Conservation (phyloP, 2,329 filamentous ascomycete genomes). For the Hirsutella thompsonii region DNA sequence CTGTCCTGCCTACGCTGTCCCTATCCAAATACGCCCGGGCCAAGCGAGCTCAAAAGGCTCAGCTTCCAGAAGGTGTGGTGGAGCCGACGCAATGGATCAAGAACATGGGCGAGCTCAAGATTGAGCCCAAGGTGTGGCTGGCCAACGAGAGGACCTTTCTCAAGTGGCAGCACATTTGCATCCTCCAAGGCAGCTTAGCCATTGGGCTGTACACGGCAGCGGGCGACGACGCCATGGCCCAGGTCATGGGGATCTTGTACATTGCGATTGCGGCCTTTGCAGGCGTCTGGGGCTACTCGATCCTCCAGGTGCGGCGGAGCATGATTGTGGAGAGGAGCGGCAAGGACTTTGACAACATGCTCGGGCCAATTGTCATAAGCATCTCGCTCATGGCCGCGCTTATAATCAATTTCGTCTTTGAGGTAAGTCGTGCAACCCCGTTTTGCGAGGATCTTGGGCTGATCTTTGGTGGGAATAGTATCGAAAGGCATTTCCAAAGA, state of each 20-base stretch:
- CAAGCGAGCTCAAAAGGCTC: conserved; percentile 34
- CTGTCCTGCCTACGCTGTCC: conserved; percentile 72
- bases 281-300: conserved; percentile 74
- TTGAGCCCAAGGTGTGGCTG: conserved; percentile 97
- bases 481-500: conserved; percentile 17
- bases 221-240: conserved; percentile 62
- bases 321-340: conserved; percentile 81
- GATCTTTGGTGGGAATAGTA: no score
- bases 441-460: no score
- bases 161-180: conserved; percentile 94
- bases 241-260: conserved; percentile 71
- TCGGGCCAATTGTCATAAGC: conserved; percentile 76
- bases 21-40: conserved; percentile 61
- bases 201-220: conserved; percentile 84
- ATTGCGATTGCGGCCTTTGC: conserved; percentile 72
- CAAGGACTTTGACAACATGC: conserved; percentile 82
- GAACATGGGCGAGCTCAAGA: conserved; percentile 78
- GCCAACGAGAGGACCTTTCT: conserved; percentile 97
- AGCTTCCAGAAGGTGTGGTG: conserved; percentile 75
- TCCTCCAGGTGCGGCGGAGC: conserved; percentile 60
- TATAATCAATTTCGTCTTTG: conserved; percentile 78
- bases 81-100: conserved; percentile 86
- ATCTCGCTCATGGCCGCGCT: conserved; percentile 66
- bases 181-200: conserved; percentile 74
- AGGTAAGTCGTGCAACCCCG: no score